Evolutionary conservation across 2,329 filamentous ascomycete genomes (phyloP), one percentile per base, ranked within the genome.

Genomic region (Colletotrichum sp.): DNA sequence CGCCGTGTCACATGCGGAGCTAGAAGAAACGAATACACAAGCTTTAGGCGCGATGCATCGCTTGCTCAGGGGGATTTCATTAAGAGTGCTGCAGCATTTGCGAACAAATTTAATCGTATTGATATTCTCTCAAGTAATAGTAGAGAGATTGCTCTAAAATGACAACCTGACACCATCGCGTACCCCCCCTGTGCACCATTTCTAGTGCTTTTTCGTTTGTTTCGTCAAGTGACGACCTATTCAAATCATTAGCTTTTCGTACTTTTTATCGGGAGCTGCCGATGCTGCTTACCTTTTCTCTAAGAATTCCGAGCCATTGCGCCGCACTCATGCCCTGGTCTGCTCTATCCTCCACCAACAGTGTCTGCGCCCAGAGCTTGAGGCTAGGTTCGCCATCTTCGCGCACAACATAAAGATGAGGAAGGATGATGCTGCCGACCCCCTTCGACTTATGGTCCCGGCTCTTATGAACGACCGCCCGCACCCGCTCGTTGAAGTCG

Each of bases 311-410:
- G 89, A 99, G 93, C 93, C 96, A 99, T 86, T 99, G 96, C 80
- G 94, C 93, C 82, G 97, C 93, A 83, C 96, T 98, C 86, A 98
- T 93, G 66, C 96, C 94, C 87, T 98, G 96, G 83, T 99, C 97
- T 71, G 96, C 95, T 79, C 96, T 90, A 86, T 99, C 97, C 86
- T 99, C 97, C 63, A 99, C 94, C 81, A 99, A 88, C 85, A 99
- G 89, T 58, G 97, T 98, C 89, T 98, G 96, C 60, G 97, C 97
- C 97, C 97, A 99, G 78, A 99, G 88, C 86, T 98, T 96, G 84
- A 99, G 88, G 81, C 95, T 96, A 36, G 97, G 97, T 86, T 99
- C 97, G 68, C 97, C 97, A 82, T 99, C 97, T 85, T 99, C 96
- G 80, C 96, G 93, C 77, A 99, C 94, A 80, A 99, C 90, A 83